A percentile compares a stretch with the other conserved stretches of the same genome.
Evolutionary conservation across 78 protist species (phyloP).

Genomic region (Goniomonas avonlea): DNA sequence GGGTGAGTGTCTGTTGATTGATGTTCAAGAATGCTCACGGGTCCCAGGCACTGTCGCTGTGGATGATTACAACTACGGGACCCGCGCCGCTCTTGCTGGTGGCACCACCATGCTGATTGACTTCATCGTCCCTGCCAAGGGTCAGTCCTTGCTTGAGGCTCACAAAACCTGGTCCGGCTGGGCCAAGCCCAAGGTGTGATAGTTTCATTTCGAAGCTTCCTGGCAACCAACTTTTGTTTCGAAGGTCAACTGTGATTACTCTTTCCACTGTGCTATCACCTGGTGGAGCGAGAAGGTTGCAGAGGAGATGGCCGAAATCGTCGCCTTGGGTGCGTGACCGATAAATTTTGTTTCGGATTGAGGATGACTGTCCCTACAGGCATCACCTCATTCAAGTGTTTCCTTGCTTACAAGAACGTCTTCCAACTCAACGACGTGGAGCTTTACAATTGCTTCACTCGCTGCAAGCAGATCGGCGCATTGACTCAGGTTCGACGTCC

Average conservation of each 20-base stretch:
- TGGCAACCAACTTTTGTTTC: no score
- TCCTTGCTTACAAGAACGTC: constrained; percentile 77
- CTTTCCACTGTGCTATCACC: constrained; percentile 70
- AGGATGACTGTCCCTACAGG: not conserved
- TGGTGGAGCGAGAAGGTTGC: constrained; percentile 66
- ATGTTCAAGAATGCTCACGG: no score
- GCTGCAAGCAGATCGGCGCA: constrained; percentile 70
- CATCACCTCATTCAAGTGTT: constrained; percentile 70
- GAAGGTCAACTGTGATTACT: constrained; percentile 63
- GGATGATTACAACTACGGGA: constrained; percentile 78
- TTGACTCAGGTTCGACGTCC: constrained; percentile 73
- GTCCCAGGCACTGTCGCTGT: constrained; percentile 70
- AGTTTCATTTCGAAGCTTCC: no score
- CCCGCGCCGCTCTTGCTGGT: constrained; percentile 74
- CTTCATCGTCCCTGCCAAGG: constrained; percentile 64
- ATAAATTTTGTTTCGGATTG: no score
- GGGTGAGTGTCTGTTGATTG: no score
- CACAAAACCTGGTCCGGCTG: constrained; percentile 61
- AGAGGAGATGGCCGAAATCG: constrained; percentile 72
- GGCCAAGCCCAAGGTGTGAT: constrained; percentile 51
- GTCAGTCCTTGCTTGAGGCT: constrained; percentile 54
- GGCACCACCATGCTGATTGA: constrained; percentile 80
- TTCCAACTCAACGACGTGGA: constrained; percentile 67
- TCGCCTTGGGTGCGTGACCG: no score
- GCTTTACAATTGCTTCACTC: constrained; percentile 51